A percentile compares a stretch with the other conserved stretches of the same genome.
Conservation (phyloP, 257 asterid genomes). For the Penstemon davidsonii region DNA sequence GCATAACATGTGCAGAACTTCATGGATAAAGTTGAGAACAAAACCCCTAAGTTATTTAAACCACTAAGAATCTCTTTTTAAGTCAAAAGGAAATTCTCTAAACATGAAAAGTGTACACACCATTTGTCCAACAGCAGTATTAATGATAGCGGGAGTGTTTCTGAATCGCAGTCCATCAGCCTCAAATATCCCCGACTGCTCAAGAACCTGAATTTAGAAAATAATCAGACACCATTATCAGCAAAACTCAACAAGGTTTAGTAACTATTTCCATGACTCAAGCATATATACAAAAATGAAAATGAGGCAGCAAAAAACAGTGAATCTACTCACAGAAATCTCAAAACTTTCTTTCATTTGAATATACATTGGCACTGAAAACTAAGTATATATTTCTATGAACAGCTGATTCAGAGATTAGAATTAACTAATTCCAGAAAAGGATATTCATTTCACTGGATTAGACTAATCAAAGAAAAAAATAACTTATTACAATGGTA, state of each 20-base stretch:
- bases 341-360: neutral
- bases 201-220: constrained; percentile 57
- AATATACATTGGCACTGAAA: neutral
- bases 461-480: neutral
- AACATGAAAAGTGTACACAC: constrained; percentile 36
- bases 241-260: constrained; percentile 8
- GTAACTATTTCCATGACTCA: neutral
- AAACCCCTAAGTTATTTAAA: neutral
- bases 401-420: neutral
- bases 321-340: neutral
- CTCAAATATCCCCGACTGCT: constrained; percentile 69
- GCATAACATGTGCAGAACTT: no score
- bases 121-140: constrained; percentile 91
- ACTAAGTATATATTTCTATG: neutral
- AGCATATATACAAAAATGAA: neutral
- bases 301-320: neutral
- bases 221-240: constrained; percentile 2
- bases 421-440: neutral
- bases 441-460: neutral
- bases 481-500: neutral
- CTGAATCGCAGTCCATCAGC: constrained; percentile 56
- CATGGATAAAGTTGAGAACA: neutral
- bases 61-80: neutral
- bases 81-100: neutral
- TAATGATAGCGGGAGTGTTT: constrained; percentile 55